Conservation (phyloP, 140 eudicot species). For the Flaveria floridana region DNA sequence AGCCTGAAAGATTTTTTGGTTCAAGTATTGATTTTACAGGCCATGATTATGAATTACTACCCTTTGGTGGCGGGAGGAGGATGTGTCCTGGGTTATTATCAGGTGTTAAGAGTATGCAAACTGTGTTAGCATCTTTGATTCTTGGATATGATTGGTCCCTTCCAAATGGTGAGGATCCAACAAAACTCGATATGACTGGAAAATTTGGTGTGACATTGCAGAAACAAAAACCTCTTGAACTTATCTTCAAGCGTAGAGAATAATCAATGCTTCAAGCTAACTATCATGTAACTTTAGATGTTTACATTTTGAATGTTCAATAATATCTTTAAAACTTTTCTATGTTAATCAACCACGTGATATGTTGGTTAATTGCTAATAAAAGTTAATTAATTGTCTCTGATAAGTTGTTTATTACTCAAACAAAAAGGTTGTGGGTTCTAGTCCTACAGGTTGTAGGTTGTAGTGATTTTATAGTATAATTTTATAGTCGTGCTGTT, state of each 20-base stretch:
- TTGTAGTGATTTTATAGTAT: no score
- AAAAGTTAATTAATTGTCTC: no score
- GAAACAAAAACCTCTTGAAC: constrained; percentile 27
- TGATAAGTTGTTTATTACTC: no score
- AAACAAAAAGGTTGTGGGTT: no score
- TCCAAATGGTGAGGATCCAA: constrained; percentile 26
- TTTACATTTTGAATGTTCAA: not conserved
- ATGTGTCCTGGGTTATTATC: constrained; percentile 32
- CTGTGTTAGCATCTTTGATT: constrained; percentile 24
- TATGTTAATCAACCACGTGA: no score
- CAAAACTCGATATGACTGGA: constrained; percentile 31
- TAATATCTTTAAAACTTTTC: no score
- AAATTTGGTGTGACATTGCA: constrained; percentile 25
- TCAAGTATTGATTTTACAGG: no score
- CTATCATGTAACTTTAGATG: not conserved
- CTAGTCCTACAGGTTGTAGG: no score
- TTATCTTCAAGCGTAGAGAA: constrained; percentile 6
- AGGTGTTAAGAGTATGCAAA: constrained; percentile 25
- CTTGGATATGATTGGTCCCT: constrained; percentile 29
- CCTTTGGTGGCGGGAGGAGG: not conserved
- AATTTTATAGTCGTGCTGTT: no score
- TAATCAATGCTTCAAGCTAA: not conserved
- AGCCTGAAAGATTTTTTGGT: no score
- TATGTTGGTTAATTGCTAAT: no score
- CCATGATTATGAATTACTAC: no score